Conservation (phyloP, 2,329 filamentous ascomycete species). For the Colletotrichum cuscutae region DNA sequence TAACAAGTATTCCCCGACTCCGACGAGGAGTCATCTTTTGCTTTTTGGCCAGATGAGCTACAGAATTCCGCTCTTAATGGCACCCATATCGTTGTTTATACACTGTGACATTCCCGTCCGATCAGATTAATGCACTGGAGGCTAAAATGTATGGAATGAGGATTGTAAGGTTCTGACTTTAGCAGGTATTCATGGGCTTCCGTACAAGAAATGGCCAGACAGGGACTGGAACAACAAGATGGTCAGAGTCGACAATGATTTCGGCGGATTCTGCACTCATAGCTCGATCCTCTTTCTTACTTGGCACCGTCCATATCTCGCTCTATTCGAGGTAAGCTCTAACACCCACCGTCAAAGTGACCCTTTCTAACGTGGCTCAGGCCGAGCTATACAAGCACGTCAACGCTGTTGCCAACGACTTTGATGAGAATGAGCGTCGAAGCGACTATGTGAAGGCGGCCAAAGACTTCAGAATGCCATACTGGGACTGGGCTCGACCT, state of each 20-base stretch:
- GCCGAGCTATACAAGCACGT: conserved; percentile 40
- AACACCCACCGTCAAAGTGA: not conserved
- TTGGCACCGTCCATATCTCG: conserved; percentile 75
- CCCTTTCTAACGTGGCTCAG: conserved; percentile 17
- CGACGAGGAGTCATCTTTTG: no score
- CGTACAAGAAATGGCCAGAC: conserved; percentile 42
- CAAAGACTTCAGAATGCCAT: conserved; percentile 44
- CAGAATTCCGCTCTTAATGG: no score
- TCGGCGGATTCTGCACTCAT: conserved; percentile 74
- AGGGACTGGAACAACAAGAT: conserved; percentile 35
- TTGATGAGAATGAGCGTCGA: conserved; percentile 35
- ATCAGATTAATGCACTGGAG: no score
- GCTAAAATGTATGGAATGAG: no score
- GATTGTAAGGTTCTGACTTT: not conserved
- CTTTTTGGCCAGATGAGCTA: no score
- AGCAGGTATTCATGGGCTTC: conserved; percentile 46
- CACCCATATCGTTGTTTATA: no score
- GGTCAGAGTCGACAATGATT: conserved; percentile 41
- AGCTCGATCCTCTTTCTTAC: conserved; percentile 68
- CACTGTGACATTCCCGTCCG: no score
- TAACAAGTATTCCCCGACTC: no score
- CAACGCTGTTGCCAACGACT: conserved; percentile 38
- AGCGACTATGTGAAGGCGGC: conserved; percentile 41
- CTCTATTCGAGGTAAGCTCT: conserved; percentile 64
- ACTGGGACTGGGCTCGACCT: conserved; percentile 46